phyloP scores from a whole-genome alignment of 2,329 filamentous ascomycete species.

The Aspergillus jensenii region DNA sequence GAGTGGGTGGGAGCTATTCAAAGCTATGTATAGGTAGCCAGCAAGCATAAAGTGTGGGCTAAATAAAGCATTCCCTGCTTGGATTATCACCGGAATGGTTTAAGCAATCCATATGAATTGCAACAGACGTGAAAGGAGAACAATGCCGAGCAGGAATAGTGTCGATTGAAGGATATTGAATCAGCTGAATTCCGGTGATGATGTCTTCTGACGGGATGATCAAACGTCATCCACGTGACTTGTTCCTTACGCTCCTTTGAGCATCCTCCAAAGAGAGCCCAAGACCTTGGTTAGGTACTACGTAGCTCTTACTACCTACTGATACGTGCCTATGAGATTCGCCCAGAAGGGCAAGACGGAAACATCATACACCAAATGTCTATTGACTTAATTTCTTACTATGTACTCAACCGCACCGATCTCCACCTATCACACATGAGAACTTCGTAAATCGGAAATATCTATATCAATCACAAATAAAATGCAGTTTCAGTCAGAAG shows the following conservation, averaged over 20 bases:
- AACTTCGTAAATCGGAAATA: constrained; percentile 9
- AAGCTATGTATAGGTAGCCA: background rate
- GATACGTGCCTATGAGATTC: background rate
- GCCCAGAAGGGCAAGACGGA: background rate
- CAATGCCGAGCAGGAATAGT: background rate
- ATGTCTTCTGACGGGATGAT: background rate
- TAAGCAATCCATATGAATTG: background rate
- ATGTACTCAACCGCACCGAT: background rate
- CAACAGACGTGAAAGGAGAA: background rate
- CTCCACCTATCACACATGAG: constrained; percentile 4
- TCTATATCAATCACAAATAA: constrained; percentile 4
- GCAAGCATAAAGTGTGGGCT: background rate
- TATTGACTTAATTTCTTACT: constrained; percentile 7
- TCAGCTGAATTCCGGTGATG: background rate
- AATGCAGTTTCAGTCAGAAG: constrained; percentile 8
- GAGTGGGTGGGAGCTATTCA: background rate
- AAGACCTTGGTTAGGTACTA: background rate
- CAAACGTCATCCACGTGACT: background rate
- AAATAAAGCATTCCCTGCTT: background rate
- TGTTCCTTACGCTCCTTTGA: background rate
- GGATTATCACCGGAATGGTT: background rate
- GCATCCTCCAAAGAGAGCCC: no score
- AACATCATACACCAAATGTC: background rate
- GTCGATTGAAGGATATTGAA: background rate
- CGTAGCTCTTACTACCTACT: background rate